A percentile compares a stretch with the other conserved stretches of the same genome.
Conservation (phyloP, 2,329 filamentous ascomycete genomes). For the Xylaria sp. region DNA sequence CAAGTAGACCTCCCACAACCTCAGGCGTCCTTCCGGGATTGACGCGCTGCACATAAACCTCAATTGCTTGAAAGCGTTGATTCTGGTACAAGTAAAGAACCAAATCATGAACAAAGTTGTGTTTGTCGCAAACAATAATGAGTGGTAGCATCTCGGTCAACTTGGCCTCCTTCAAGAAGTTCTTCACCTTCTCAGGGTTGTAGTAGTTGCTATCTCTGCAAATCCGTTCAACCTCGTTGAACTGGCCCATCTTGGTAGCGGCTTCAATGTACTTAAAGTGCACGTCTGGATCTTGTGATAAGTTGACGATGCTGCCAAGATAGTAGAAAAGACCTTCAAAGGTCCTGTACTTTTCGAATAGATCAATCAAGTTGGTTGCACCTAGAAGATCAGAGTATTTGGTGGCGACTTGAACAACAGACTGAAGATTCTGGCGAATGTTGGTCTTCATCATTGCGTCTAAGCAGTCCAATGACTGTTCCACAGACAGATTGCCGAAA, state of each 20-base stretch:
- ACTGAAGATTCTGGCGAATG: slow-evolving; percentile 95
- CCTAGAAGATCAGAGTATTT: slow-evolving; percentile 98
- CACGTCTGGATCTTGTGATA: slow-evolving; percentile 94
- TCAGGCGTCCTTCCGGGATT: slow-evolving; percentile 92
- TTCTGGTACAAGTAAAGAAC: slow-evolving; percentile 98
- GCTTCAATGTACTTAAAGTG: slow-evolving; percentile 99
- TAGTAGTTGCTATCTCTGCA: slow-evolving; percentile 92
- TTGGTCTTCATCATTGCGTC: slow-evolving; percentile 97
- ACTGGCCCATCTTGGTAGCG: slow-evolving; percentile 90
- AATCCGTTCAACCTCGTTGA: slow-evolving; percentile 96
- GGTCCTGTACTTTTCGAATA: slow-evolving; percentile 98
- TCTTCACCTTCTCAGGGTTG: slow-evolving; percentile 96
- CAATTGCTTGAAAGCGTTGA: slow-evolving; percentile 98
- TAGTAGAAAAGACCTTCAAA: slow-evolving; percentile 98
- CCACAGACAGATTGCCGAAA: slow-evolving; percentile 94
- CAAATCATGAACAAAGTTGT: slow-evolving; percentile 97
- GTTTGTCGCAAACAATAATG: slow-evolving; percentile 99
- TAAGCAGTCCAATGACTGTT: slow-evolving; percentile 92
- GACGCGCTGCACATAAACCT: slow-evolving; percentile 96
- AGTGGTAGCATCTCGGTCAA: slow-evolving; percentile 92
- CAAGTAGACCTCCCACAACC: slow-evolving; percentile 90
- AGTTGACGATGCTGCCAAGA: slow-evolving; percentile 95
- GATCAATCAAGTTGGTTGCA: slow-evolving; percentile 85
- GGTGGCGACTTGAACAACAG: slow-evolving; percentile 93
- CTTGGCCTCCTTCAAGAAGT: slow-evolving; percentile 97